Conservation (phyloP, 176 grass and related monocot species). For the Ensete glaucum region DNA sequence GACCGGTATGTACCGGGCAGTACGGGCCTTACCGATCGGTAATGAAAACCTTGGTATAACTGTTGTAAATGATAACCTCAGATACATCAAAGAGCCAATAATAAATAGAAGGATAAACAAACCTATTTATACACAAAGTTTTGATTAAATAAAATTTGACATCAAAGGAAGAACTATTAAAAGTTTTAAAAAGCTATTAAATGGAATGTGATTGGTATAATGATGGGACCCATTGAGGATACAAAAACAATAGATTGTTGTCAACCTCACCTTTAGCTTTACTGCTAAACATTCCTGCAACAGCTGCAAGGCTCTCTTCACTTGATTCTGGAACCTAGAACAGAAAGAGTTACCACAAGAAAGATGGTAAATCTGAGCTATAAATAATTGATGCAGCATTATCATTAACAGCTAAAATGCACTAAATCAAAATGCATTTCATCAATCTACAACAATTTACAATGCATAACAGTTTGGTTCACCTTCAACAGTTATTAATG, state of each 20-base stretch:
- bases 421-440: no score
- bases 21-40: no score
- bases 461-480: not conserved
- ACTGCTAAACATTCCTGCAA: constrained; percentile 98
- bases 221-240: not conserved
- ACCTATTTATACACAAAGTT: no score
- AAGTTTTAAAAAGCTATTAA: not conserved
- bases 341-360: constrained; percentile 25
- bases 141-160: no score
- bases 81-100: no score
- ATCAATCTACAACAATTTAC: not conserved
- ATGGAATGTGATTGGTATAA: not conserved
- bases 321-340: constrained; percentile 87
- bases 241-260: not conserved
- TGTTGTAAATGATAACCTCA: no score
- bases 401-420: not conserved
- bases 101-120: no score
- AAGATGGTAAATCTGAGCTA: constrained; percentile 3
- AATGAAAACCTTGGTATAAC: no score
- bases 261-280: constrained; percentile 81
- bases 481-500: not conserved
- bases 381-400: not conserved
- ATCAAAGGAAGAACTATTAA: no score
- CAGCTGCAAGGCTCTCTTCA: constrained; percentile 86
- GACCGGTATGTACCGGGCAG: no score